Conservation (phyloP, 176 grass and related monocot genomes). For the Carex myosuroides region DNA sequence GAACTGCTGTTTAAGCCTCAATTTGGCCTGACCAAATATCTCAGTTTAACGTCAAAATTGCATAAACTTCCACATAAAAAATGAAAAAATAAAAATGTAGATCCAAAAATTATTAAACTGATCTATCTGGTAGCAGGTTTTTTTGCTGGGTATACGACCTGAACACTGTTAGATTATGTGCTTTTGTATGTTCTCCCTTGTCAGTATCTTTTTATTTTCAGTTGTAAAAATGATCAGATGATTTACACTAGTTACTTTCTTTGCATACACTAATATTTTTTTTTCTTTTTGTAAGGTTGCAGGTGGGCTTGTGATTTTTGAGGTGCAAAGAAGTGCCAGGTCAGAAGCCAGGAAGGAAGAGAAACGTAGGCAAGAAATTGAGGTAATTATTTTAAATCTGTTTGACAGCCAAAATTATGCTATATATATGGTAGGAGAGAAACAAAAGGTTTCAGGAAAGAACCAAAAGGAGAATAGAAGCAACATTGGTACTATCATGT, state of each 20-base stretch:
- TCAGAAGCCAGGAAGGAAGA: constrained; percentile 96
- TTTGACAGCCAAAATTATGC: not conserved
- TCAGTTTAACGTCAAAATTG: not conserved
- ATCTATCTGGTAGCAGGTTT: not conserved
- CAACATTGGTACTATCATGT: not conserved
- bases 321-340: constrained; percentile 88
- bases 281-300: constrained; percentile 46
- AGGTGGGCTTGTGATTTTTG: constrained; percentile 70
- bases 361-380: constrained; percentile 45
- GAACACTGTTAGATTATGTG: not conserved
- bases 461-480: not conserved
- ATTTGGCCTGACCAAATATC: not conserved
- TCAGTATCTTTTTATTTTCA: constrained; percentile 15
- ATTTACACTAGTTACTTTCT: constrained; percentile 9
- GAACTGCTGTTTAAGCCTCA: not conserved
- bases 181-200: not conserved
- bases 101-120: not conserved
- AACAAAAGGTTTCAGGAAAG: not conserved
- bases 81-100: too few species aligned
- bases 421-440: not conserved
- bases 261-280: constrained; percentile 12
- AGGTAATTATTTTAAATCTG: constrained; percentile 39
- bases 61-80: not conserved
- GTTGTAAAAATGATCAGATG: constrained; percentile 1
- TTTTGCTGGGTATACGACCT: not conserved